Percentiles rank a stretch among this genome's conserved stretches.
These are phyloP conservation scores for Aspergillus flavus DNA, from an alignment of 2,329 filamentous ascomycete species.

Conservation along the genomic window DNA sequence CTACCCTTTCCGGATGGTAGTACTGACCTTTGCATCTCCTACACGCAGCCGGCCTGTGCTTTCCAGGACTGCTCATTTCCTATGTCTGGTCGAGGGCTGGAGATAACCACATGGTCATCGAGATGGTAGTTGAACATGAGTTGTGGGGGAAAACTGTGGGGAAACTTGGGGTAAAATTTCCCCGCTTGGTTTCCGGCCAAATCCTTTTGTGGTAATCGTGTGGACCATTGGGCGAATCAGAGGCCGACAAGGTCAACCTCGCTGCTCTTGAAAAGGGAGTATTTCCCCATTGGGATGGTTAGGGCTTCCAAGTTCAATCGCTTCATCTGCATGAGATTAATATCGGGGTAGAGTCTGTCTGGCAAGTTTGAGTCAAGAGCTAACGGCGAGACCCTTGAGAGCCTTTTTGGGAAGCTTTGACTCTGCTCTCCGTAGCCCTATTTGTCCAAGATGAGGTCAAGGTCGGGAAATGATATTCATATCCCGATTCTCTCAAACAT, in stretches of 20 bases:
- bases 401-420: neutral
- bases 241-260: too few relatives aligned
- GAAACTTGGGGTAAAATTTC: neutral
- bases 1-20: neutral
- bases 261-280: neutral
- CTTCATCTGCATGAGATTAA: neutral
- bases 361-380: neutral
- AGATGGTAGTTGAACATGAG: neutral
- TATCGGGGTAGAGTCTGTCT: neutral
- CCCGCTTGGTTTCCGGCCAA: neutral
- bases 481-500: neutral
- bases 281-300: neutral
- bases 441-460: neutral
- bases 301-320: neutral
- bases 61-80: neutral
- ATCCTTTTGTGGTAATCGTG: too few relatives aligned
- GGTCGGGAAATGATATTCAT: neutral
- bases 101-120: neutral
- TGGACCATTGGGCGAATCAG: too few relatives aligned
- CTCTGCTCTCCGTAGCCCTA: neutral
- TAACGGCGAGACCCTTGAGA: neutral
- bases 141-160: neutral
- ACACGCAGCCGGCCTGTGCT: neutral
- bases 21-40: slow-evolving; percentile 3
- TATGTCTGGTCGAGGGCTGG: neutral